Percentiles rank a stretch among this genome's conserved stretches.
Evolutionary conservation across 2,329 filamentous ascomycete species (phyloP).

Genomic region (Sarocladium strictum): DNA sequence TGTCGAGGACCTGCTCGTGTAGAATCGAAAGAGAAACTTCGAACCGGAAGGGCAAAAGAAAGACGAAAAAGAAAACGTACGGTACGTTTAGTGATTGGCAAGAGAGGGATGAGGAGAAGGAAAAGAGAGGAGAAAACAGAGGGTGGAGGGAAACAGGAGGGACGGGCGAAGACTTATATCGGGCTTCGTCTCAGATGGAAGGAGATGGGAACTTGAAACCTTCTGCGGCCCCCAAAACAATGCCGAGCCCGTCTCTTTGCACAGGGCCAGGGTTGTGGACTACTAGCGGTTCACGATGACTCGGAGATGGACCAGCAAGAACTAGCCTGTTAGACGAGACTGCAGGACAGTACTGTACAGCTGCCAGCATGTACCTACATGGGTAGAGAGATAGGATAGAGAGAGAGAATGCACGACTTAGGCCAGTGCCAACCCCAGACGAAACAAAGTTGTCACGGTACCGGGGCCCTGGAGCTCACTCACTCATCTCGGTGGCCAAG

Average conservation of each 20-base stretch:
- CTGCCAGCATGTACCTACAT: no score
- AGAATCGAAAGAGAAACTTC: slow-evolving; percentile 19
- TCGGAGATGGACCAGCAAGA: no score
- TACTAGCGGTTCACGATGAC: no score
- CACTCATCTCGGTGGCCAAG: neutral
- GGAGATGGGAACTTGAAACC: slow-evolving; percentile 4
- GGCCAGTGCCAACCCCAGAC: neutral
- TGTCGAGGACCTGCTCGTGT: slow-evolving; percentile 59
- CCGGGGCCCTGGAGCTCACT: neutral
- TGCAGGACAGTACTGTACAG: no score
- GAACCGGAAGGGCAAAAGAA: slow-evolving; percentile 17
- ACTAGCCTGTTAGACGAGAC: no score
- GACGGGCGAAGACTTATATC: neutral
- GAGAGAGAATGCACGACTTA: neutral
- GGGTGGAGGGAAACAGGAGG: neutral
- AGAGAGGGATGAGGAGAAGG: slow-evolving; percentile 17
- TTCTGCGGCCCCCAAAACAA: neutral
- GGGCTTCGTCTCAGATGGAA: no score
- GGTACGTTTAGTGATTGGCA: slow-evolving; percentile 13
- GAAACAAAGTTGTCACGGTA: slow-evolving; percentile 4
- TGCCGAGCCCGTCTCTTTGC: neutral
- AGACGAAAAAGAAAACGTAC: slow-evolving; percentile 12
- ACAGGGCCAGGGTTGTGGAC: neutral
- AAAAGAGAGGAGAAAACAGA: slow-evolving; percentile 11
- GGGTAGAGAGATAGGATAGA: neutral